Evolutionary conservation across 257 asterid species (phyloP).

Genomic region (Jaltomata sinuosa): DNA sequence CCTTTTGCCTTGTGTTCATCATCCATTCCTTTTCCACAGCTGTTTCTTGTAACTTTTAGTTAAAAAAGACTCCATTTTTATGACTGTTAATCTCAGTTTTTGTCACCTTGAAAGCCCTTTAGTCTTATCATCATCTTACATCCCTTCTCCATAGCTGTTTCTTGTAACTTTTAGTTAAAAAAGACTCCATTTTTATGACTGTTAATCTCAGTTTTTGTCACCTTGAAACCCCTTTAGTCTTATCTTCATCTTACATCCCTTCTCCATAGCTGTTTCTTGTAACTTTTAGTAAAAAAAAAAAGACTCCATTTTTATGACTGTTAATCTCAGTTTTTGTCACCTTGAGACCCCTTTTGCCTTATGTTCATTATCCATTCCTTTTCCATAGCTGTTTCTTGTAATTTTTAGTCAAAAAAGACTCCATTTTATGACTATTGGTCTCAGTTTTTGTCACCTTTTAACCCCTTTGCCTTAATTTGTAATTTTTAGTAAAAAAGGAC

Average conservation of each 20-base stretch:
- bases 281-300: not conserved
- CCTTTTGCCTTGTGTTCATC: not conserved
- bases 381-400: not conserved
- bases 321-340: not conserved
- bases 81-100: not conserved
- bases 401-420: not conserved
- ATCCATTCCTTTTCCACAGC: not conserved
- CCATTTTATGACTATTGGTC: conserved; percentile 1
- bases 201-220: not conserved
- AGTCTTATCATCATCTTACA: conserved; percentile 1
- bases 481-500: not conserved
- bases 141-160: not conserved
- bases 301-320: not conserved
- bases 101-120: conserved; percentile 3
- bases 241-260: not conserved
- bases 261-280: no score
- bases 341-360: conserved; percentile 4
- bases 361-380: not conserved
- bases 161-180: not conserved
- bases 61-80: not conserved
- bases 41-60: not conserved
- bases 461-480: not conserved
- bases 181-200: not conserved
- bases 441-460: conserved; percentile 1
- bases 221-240: not conserved